Percentiles rank a stretch among this genome's conserved stretches.
Evolutionary conservation across 2,329 filamentous ascomycete species (phyloP).

Genomic region (Pyrenophora graminea): DNA sequence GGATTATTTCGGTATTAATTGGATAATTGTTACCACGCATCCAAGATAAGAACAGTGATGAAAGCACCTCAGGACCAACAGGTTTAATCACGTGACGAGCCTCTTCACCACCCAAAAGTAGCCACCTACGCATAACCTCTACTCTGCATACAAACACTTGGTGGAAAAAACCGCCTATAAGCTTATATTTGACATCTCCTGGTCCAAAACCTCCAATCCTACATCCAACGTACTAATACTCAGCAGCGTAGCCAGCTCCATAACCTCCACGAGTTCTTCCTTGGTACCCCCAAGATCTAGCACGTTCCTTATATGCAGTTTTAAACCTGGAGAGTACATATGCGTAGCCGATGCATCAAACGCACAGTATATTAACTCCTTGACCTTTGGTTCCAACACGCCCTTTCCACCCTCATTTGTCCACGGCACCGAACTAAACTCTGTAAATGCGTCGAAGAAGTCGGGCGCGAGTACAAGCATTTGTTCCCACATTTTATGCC

Average conservation of each 20-base stretch:
- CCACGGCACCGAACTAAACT: slow-evolving; percentile 54
- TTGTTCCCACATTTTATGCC: slow-evolving; percentile 53
- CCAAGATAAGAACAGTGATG: no score
- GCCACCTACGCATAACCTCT: no score
- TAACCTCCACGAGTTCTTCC: slow-evolving; percentile 55
- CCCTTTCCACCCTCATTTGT: slow-evolving; percentile 36
- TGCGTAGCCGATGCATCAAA: slow-evolving; percentile 56
- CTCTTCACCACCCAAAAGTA: no score
- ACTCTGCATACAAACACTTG: no score
- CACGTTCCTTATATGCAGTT: slow-evolving; percentile 56
- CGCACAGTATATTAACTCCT: slow-evolving; percentile 56
- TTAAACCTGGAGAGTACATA: slow-evolving; percentile 53
- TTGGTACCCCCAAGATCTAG: slow-evolving; percentile 52
- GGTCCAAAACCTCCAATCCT: slow-evolving; percentile 29
- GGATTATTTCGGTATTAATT: no score
- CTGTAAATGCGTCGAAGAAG: slow-evolving; percentile 55
- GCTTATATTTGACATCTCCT: slow-evolving; percentile 17
- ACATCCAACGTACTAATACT: slow-evolving; percentile 39
- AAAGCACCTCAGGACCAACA: no score
- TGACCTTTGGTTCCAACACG: slow-evolving; percentile 52
- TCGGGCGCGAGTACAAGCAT: slow-evolving; percentile 52
- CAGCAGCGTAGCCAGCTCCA: slow-evolving; percentile 51
- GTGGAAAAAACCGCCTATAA: no score
- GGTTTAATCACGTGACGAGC: no score
- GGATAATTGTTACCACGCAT: no score